Percentiles rank a stretch among this genome's conserved stretches.
Evolutionary conservation across 345 rosid species (phyloP).

Genomic region (Physaria fendleri): DNA sequence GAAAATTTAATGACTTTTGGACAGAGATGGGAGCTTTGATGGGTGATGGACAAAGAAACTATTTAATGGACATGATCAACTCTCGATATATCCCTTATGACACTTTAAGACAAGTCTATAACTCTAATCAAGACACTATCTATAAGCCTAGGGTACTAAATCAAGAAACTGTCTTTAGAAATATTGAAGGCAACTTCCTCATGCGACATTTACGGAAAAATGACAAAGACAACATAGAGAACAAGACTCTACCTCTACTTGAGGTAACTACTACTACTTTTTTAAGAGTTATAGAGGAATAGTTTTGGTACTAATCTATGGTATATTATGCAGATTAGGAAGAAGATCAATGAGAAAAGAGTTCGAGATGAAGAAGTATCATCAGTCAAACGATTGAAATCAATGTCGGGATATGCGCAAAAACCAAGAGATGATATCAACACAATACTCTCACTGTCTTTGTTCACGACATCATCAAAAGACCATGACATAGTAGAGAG

Average conservation of each 20-base stretch:
- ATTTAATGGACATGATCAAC: slow-evolving; percentile 18
- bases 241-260: slow-evolving; percentile 33
- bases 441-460: slow-evolving; percentile 29
- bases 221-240: slow-evolving; percentile 1
- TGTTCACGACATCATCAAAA: slow-evolving; percentile 26
- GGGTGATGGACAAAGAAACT: slow-evolving; percentile 15
- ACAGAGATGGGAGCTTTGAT: slow-evolving; percentile 12
- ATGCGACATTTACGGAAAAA: slow-evolving; percentile 17
- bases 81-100: slow-evolving; percentile 8
- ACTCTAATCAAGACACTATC: too few relatives aligned
- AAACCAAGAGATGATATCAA: slow-evolving; percentile 20
- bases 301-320: background rate
- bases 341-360: slow-evolving; percentile 11
- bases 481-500: slow-evolving; percentile 11
- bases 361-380: slow-evolving; percentile 3
- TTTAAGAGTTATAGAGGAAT: background rate
- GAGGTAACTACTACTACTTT: slow-evolving; percentile 18
- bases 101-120: slow-evolving; percentile 13
- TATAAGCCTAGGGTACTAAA: slow-evolving; percentile 20
- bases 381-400: slow-evolving; percentile 11
- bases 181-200: slow-evolving; percentile 15
- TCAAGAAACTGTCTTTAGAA: background rate
- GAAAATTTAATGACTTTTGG: background rate
- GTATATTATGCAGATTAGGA: slow-evolving; percentile 15
- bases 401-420: slow-evolving; percentile 1